Conservation (phyloP, 2,329 filamentous ascomycete genomes). For the Fusarium ramigenum region DNA sequence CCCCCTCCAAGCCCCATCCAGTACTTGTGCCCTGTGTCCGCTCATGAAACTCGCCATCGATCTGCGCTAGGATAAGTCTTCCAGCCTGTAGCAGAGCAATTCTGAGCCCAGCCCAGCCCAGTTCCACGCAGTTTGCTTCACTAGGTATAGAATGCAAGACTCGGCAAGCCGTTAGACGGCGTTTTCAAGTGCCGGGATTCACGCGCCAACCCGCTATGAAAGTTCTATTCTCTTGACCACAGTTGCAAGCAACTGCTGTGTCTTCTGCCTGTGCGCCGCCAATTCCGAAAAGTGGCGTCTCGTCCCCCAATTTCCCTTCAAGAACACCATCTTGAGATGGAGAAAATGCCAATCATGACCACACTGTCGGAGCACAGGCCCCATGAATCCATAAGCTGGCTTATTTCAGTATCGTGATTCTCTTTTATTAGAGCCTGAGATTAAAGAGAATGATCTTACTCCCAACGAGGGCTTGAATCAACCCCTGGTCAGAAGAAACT, state of each 20-base stretch:
- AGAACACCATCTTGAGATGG: slow-evolving; percentile 1
- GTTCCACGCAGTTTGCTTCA: slow-evolving; percentile 7
- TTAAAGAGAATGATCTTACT: not conserved
- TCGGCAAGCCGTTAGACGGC: slow-evolving; percentile 24
- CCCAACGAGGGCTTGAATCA: not conserved
- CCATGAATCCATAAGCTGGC: not conserved
- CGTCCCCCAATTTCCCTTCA: slow-evolving; percentile 17
- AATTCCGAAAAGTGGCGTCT: slow-evolving; percentile 11
- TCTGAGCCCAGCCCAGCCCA: not conserved
- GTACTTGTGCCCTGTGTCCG: not conserved
- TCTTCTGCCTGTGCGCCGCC: not conserved
- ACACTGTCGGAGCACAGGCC: not conserved
- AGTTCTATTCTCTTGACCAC: not conserved
- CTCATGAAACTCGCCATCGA: slow-evolving; percentile 32
- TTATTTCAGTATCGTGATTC: not conserved
- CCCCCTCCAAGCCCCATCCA: slow-evolving; percentile 4
- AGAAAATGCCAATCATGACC: not conserved
- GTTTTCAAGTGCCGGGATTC: slow-evolving; percentile 24
- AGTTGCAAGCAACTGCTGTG: not conserved
- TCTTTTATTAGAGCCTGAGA: not conserved
- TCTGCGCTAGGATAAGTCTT: slow-evolving; percentile 34
- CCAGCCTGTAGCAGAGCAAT: slow-evolving; percentile 7
- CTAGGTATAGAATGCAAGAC: slow-evolving; percentile 13
- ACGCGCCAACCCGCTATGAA: slow-evolving; percentile 2
- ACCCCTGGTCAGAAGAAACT: slow-evolving; percentile 1